Evolutionary conservation across 192 early-diverging fungal genomes (phyloP).

Genomic region (Phycomyces nitens): DNA sequence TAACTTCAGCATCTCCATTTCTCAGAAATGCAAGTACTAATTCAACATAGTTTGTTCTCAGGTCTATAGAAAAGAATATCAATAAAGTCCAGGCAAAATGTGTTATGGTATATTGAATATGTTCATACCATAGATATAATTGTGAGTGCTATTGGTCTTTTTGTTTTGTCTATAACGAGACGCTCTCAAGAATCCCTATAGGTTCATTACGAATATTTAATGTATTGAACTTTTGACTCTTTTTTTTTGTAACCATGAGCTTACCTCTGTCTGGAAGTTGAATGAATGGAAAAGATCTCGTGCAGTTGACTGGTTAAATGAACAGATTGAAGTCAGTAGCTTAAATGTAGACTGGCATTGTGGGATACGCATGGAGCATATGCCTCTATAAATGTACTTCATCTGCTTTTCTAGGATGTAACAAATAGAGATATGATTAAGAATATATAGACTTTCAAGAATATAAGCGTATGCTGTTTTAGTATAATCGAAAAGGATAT

Average conservation of each 20-base stretch:
- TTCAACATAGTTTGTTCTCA: constrained; percentile 67
- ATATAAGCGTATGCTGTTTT: constrained; percentile 3
- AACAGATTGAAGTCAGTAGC: constrained; percentile 61
- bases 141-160: constrained; percentile 21
- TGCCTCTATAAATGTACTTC: constrained; percentile 57
- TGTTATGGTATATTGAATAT: neutral
- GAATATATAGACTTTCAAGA: neutral
- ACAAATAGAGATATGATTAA: neutral
- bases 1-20: constrained; percentile 63
- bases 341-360: constrained; percentile 60
- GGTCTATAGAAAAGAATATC: constrained; percentile 38
- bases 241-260: neutral
- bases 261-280: constrained; percentile 68
- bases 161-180: constrained; percentile 27
- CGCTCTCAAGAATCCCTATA: constrained; percentile 27
- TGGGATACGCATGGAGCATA: constrained; percentile 55
- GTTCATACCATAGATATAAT: constrained; percentile 31
- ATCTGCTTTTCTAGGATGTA: constrained; percentile 61
- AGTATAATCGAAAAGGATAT: constrained; percentile 41
- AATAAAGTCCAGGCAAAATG: too few relatives aligned
- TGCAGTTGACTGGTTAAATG: constrained; percentile 50
- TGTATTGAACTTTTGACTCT: neutral
- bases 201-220: constrained; percentile 2
- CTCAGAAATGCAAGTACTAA: constrained; percentile 80
- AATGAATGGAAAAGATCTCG: constrained; percentile 68